A percentile compares a stretch with the other conserved stretches of the same genome.
Evolutionary conservation across 1,139 yeast genomes (phyloP).

Genomic region (Kluyveromyces sp.): DNA sequence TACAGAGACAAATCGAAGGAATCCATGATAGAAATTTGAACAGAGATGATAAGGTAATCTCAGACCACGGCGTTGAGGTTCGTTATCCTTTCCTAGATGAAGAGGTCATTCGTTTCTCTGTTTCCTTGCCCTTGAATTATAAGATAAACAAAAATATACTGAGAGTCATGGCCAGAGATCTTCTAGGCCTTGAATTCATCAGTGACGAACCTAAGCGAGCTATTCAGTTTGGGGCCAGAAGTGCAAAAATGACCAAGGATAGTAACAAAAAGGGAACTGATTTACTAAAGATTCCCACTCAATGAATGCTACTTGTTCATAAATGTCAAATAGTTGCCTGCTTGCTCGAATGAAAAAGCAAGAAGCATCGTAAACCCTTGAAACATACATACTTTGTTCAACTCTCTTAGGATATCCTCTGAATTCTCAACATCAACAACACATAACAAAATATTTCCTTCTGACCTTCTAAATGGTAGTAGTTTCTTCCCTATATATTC

Average conservation of each 20-base stretch:
- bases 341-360: slow-evolving; percentile 81
- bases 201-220: slow-evolving; percentile 83
- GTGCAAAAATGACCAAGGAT: slow-evolving; percentile 66
- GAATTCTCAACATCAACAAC: slow-evolving; percentile 76
- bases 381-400: slow-evolving; percentile 63
- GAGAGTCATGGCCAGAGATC: slow-evolving; percentile 48
- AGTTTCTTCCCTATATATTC: slow-evolving; percentile 74
- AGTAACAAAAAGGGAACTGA: slow-evolving; percentile 35
- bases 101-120: slow-evolving; percentile 47
- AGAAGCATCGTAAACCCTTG: slow-evolving; percentile 64
- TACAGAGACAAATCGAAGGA: slow-evolving; percentile 60
- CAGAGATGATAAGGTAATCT: slow-evolving; percentile 82
- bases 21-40: slow-evolving; percentile 77
- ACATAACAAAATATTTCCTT: slow-evolving; percentile 57
- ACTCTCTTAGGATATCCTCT: slow-evolving; percentile 57
- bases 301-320: slow-evolving; percentile 15
- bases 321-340: slow-evolving; percentile 61
- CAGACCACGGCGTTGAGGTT: slow-evolving; percentile 83
- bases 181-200: slow-evolving; percentile 48
- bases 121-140: slow-evolving; percentile 43
- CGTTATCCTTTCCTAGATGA: slow-evolving; percentile 83
- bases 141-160: slow-evolving; percentile 59
- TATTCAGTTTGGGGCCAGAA: slow-evolving; percentile 90
- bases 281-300: slow-evolving; percentile 11
- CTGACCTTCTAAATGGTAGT: slow-evolving; percentile 45